These are phyloP conservation scores for Trichoderma atroviride DNA, from an alignment of 2,329 filamentous ascomycete genomes.

Conservation along the genomic window DNA sequence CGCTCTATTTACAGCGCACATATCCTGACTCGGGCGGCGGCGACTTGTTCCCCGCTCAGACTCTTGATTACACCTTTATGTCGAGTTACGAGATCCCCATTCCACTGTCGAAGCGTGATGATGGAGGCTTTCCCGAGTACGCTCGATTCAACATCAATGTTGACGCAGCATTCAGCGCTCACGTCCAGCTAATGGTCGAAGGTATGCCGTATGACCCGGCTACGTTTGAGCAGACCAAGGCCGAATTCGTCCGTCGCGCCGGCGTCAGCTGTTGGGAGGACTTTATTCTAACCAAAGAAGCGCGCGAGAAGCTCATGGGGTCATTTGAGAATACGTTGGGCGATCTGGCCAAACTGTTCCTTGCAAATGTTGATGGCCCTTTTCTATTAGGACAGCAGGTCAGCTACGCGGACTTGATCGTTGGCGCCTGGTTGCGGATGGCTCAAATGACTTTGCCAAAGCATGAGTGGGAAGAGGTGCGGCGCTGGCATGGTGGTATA, in stretches of 20 bases:
- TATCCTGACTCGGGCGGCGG: conserved; percentile 51
- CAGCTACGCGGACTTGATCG: conserved; percentile 59
- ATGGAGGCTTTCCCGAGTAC: conserved; percentile 41
- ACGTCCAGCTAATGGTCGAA: conserved; percentile 45
- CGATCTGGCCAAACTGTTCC: conserved; percentile 47
- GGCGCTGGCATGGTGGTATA: conserved; percentile 52
- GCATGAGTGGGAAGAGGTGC: conserved; percentile 52
- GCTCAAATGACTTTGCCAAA: conserved; percentile 43
- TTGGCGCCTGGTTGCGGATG: conserved; percentile 60
- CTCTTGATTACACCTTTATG: conserved; percentile 45
- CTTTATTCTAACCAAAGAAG: conserved; percentile 43
- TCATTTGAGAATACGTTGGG: conserved; percentile 48
- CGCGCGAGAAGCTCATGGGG: conserved; percentile 41
- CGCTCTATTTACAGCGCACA: conserved; percentile 57
- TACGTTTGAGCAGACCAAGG: conserved; percentile 47
- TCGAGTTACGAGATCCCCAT: conserved; percentile 33
- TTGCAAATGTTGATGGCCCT: conserved; percentile 44
- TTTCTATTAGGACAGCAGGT: conserved; percentile 51
- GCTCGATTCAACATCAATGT: conserved; percentile 56
- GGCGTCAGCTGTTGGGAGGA: conserved; percentile 50
- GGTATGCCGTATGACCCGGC: conserved; percentile 55
- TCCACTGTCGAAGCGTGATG: conserved; percentile 43
- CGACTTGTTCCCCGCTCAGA: conserved; percentile 51
- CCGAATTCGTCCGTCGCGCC: conserved; percentile 52
- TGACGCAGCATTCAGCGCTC: conserved; percentile 56